Base-by-base conservation (phyloP, 495 filamentous ascomycete genomes). In the Tuber umbilicatum region DNA sequence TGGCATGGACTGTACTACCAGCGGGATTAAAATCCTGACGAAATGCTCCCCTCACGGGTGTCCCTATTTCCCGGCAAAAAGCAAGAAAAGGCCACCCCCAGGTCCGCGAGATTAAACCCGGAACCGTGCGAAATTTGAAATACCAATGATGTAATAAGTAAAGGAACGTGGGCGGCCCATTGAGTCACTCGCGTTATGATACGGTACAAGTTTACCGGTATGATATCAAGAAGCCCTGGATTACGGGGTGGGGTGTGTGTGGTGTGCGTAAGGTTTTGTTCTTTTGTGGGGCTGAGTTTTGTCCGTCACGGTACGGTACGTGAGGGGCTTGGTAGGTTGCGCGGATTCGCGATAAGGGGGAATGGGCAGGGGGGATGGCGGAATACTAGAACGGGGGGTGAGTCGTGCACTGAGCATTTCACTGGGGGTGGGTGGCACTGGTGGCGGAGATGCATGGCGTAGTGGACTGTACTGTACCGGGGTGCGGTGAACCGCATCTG, bases 61-160 rank as follows among this genome's bases (percentile, higher is more conserved):
- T n/a, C 19, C 47, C 47, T 23, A 27, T 14, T 31, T 60, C 23
- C 9, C 23, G 9, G 10, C 10, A 55, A 55, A 55, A 55, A 55
- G 10, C 9, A 55, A 55, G 6, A 14, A 3, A 64, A 5, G 17
- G 10, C 9, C 23, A 64, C 1, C 12, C 0, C 4, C 5, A 5
- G 27, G 0, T 17, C 55, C 5, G 10, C 6, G 27, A 35, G 14
- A 35, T 64, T 64, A 23, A 12, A 60, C 10, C 50, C 10, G 47
- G 21, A 31, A 27, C 23, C 6, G 50, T 27, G 16, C 12, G 27
- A 7, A 35, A 64, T 64, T 64, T 64, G 27, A 35, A 64, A 64
- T 64, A 64, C 55, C 55, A 64, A 64, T 64, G 55, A 64, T 64
- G 55, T 64, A 64, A 60, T 31, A 31, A 31, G 12, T 60, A 16